These are phyloP conservation scores for Tolypocladium ovalisporum DNA, from an alignment of 2,329 filamentous ascomycete genomes.

Conservation along the genomic window DNA sequence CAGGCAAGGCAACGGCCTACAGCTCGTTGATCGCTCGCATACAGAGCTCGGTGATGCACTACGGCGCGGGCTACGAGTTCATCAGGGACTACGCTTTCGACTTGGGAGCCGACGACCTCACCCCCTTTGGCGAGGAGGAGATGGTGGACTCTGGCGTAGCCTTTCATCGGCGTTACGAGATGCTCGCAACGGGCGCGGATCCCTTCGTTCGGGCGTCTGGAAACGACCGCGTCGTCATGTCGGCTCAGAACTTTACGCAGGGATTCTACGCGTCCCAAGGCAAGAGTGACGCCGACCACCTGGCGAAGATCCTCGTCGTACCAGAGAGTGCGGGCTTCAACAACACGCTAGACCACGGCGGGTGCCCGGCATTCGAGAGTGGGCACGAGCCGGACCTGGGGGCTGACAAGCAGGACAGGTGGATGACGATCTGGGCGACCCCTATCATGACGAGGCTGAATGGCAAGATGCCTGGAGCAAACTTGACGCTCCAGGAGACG, in stretches of 20 bases:
- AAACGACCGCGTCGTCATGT: constrained; percentile 61
- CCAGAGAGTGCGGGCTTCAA: constrained; percentile 57
- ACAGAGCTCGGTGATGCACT: constrained; percentile 43
- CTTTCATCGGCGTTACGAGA: constrained; percentile 63
- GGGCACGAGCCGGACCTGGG: constrained; percentile 39
- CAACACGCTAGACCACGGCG: constrained; percentile 70
- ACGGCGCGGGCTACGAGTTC: constrained; percentile 56
- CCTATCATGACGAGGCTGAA: constrained; percentile 62
- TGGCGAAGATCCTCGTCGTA: constrained; percentile 53
- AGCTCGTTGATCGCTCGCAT: constrained; percentile 53
- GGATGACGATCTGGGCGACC: constrained; percentile 52
- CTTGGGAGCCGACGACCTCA: constrained; percentile 60
- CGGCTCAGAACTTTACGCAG: constrained; percentile 62
- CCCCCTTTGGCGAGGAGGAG: constrained; percentile 53
- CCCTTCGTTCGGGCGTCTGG: constrained; percentile 67
- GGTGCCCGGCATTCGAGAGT: constrained; percentile 60
- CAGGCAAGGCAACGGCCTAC: constrained; percentile 54
- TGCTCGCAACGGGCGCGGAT: constrained; percentile 42
- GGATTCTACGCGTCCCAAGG: constrained; percentile 51
- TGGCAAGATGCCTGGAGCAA: constrained; percentile 53
- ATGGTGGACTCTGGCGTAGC: constrained; percentile 65
- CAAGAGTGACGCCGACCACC: constrained; percentile 27
- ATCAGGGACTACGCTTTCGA: constrained; percentile 60
- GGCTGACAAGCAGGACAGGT: constrained; percentile 40
- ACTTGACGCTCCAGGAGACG: constrained; percentile 51